Percentiles rank a stretch among this genome's conserved stretches.
phyloP scores from a whole-genome alignment of 1,284 basidiomycete genomes.

The Cryptococcus sp. region DNA sequence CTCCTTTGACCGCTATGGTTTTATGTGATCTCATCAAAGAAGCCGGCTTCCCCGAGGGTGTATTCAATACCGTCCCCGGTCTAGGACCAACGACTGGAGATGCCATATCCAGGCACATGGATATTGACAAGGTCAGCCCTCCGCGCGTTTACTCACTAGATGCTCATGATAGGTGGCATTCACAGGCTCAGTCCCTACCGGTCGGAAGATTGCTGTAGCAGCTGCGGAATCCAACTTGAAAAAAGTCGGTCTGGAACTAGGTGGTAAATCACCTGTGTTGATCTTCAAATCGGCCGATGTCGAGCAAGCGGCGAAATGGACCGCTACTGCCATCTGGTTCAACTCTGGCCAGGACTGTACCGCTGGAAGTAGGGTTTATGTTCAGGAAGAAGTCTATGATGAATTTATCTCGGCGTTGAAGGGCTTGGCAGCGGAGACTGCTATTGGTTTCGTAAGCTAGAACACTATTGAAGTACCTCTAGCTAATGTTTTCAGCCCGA shows the following conservation, averaged over 20 bases:
- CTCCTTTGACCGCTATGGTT: constrained; percentile 80
- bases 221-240: constrained; percentile 59
- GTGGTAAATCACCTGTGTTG: constrained; percentile 53
- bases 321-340: constrained; percentile 39
- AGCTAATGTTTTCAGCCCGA: too few relatives aligned
- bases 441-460: constrained; percentile 67
- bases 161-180: constrained; percentile 47
- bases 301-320: constrained; percentile 67
- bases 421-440: constrained; percentile 66
- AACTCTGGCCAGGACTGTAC: constrained; percentile 37
- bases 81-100: constrained; percentile 78
- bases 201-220: constrained; percentile 77
- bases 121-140: constrained; percentile 63
- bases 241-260: constrained; percentile 51
- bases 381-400: constrained; percentile 78
- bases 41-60: constrained; percentile 79
- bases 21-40: constrained; percentile 41
- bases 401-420: constrained; percentile 66
- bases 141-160: constrained; percentile 3
- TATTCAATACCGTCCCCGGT: constrained; percentile 81
- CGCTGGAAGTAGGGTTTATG: constrained; percentile 75
- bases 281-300: constrained; percentile 52
- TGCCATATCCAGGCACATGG: constrained; percentile 68
- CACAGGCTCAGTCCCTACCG: constrained; percentile 66
- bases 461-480: constrained; percentile 67